phyloP scores from a whole-genome alignment of 345 rosid species.

The Populus deltoides region DNA sequence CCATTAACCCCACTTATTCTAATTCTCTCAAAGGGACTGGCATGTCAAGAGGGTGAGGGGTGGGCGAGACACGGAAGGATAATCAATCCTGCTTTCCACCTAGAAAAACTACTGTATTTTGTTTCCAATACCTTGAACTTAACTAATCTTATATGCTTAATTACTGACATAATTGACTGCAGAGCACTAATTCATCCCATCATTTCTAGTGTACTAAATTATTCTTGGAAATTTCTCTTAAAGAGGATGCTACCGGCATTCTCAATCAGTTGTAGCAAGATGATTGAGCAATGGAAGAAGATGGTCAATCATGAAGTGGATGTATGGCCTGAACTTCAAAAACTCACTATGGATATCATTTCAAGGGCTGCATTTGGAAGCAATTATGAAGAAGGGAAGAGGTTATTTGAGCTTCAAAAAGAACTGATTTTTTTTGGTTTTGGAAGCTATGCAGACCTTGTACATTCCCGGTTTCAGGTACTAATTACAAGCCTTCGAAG shows the following conservation, averaged over 20 bases:
- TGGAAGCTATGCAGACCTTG: slow-evolving; percentile 38
- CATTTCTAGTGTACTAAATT: not conserved
- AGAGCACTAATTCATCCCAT: not conserved
- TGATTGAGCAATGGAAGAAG: slow-evolving; percentile 43
- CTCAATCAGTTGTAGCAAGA: slow-evolving; percentile 29
- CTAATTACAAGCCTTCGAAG: not conserved
- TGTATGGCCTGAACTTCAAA: slow-evolving; percentile 46
- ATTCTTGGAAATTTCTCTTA: not conserved
- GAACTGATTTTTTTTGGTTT: slow-evolving; percentile 23
- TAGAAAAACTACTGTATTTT: slow-evolving; percentile 17
- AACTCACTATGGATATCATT: slow-evolving; percentile 42
- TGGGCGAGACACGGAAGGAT: slow-evolving; percentile 47
- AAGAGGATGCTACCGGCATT: slow-evolving; percentile 44
- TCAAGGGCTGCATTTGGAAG: slow-evolving; percentile 51
- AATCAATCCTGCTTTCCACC: slow-evolving; percentile 49
- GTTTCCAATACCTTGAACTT: too few species aligned
- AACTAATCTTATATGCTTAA: too few species aligned
- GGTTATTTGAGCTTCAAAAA: slow-evolving; percentile 41
- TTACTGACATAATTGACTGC: too few species aligned
- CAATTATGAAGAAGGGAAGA: slow-evolving; percentile 50
- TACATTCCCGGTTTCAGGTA: slow-evolving; percentile 58
- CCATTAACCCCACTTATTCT: slow-evolving; percentile 16
- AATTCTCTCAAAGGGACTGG: slow-evolving; percentile 29
- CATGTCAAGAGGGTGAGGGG: slow-evolving; percentile 40
- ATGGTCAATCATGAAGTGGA: slow-evolving; percentile 37